Evolutionary conservation across 2,329 filamentous ascomycete species (phyloP), one percentile per base, ranked within the genome.

Genomic region (Ceratocystis variospora): DNA sequence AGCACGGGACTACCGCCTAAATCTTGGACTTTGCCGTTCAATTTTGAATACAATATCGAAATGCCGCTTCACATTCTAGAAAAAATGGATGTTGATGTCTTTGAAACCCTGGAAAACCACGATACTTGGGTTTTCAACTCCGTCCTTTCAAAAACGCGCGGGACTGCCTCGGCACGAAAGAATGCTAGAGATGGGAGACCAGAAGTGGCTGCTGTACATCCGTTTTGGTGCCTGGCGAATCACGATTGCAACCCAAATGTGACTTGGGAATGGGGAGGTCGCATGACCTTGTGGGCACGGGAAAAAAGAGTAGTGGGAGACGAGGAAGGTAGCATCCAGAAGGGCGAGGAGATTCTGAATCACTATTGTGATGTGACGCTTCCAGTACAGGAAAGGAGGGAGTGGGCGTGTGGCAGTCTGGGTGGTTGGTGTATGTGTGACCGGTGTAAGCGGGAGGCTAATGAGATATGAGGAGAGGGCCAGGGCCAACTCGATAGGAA

Each of bases 221-320:
- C 93, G 1, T 85, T 96, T 71, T 99, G 94, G 91, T 97, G 92
- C 76, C 80, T 97, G 37, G 92, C 93, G 33, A 99, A 99, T 72
- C 94, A 99, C 74, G 90, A 91, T 74, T 99, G 94, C 76, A 86
- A 96, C 73, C 94, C 94, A 7, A 96, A 96, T 74, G 91, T 97
- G 48, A 83, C 83, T 2, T 99, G 94, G 94, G 89, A 96, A 72
- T 96, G 92, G 90, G 86, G 87, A 33, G 89, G 88, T 0, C 82
- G 81, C 64, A 92, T 94, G 81, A 82, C 83, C 45, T 83, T 94
- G 68, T 84, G 79, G 79, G 83, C 84, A 1, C 78, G 85, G 61
- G 78, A 84, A 69, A 77, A 80, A 69, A 78, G 83, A 46, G 78
- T 87, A 3, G 76, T 81, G 5, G 81, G 81, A 73, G 71, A 74